Base-by-base conservation (phyloP, 345 rosid species). In the Boechera divaricarpa region DNA sequence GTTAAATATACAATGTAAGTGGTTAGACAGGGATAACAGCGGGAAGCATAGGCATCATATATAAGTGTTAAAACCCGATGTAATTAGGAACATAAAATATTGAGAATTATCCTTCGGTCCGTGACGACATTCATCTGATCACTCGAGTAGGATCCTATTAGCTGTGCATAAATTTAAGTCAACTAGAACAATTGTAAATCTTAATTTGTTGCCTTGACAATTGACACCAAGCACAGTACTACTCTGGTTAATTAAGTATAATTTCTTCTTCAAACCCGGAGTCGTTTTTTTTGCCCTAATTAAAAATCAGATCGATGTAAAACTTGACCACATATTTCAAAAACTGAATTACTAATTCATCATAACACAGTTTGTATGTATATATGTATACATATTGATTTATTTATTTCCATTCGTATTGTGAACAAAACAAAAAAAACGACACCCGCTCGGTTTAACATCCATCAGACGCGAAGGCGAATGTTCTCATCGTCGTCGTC, bases 401-500 rank as follows among this genome's bases (percentile, higher is more conserved):
- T 39, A 13, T 18, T 69, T 52, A 29, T 31, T 41, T 74, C 11
- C 18, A 45, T 36, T 31, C 18, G 47, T 6, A 60, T 16, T 49
- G 15, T 39, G 36, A 67, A 48, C 61, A 12, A 44, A 59, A 16
- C 1, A 41, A 10, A 45, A 47, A 18, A 32, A 61, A 49, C 2
- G n/a, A 61, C 70, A 63, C 47, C 13, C 16, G 10, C 51, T 29
- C 5, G 41, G 10, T 41, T 24, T 72, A 39, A 49, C 11, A 58
- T 78, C 38, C 10, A 31, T 72, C 11, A 77, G 9, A 4, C 61
- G 7, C 82, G 82, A 67, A 74, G 78, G 74, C 35, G 69, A n/a
- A 68, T 26, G 74, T 79, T 79, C 70, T 79, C 82, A 2, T 79
- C 78, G 33, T 79, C 82, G 9, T 79, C 78, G 24, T 79, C 82